Evolutionary conservation across 2,329 filamentous ascomycete genomes (phyloP), one percentile per base, ranked within the genome.

Genomic region (Epichloe sibirici): DNA sequence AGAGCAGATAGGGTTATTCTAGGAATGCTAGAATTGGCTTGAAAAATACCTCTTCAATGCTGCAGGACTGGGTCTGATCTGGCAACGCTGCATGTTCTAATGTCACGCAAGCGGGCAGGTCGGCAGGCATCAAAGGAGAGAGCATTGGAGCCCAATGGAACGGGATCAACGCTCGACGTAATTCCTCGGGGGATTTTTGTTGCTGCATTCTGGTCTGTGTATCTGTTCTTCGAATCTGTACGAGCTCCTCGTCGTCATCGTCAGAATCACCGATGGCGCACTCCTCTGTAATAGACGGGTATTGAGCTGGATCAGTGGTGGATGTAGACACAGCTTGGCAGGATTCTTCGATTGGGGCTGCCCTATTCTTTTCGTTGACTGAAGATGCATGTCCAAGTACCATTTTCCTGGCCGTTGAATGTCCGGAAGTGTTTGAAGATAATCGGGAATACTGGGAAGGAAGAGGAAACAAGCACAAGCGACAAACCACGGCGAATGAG

Each of bases 41-140:
- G 28, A 31, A 1, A 9, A 69, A 55, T 62, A 77, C 79, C 74
- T 81, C 80, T 52, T 81, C 77, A 45, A 66, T 71, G 3, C 71
- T 71, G 69, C 58, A 81, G 72, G 44, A 65, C 63, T 25, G 73
- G 70, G 51, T 80, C 63, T 15, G 67, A 59, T 55, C 81, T 79
- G 4, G 79, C 76, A 11, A 74, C 71, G 53, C 76, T 72, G 78
- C 64, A 53, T 43, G 48, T 21, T 55, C 51, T 15, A 55, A 46
- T 13, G 47, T 23, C 15, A 51, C 35, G 57, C 76, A 78, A 7
- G 78, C 80, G 35, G 84, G 80, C 48, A 85, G 65, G 60, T 89
- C 83, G 28, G 77, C 78, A 47, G 78, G 67, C 42, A 80, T 87
- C 49, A 96, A 75, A 31, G 86, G 79, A 50, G 87, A 81, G n/a